Base-by-base conservation (phyloP, 2,329 filamentous ascomycete species). In the Parastagonospora avenae region DNA sequence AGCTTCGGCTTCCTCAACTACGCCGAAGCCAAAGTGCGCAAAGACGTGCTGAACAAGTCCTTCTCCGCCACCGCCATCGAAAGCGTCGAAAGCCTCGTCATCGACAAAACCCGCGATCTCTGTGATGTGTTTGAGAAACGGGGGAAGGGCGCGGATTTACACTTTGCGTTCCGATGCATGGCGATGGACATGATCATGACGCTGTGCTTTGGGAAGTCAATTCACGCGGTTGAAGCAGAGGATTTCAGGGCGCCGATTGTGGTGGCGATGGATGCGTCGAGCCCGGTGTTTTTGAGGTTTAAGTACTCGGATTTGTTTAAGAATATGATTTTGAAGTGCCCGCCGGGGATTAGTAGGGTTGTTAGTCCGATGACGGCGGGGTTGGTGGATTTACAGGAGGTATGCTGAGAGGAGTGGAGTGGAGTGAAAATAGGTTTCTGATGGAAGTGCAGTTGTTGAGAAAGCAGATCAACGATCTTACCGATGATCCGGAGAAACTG, bases 191-290 rank as follows among this genome's bases (percentile, higher is more conserved):
- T 67, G 35, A 46, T 46, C n/a, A 46, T 39, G 35, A 38, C 35
- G 15, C 35, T 38, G n/a, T 38, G 73, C 53, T 79, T 79, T 50
- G 76, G 70, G 8, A 70, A 71, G 16, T 64, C 71, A 8, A 66
- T 78, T 7, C 46, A 77, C 39, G 73, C 74, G 8, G 62, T 78
- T 37, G 68, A 73, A 12, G 66, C 64, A 2, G 68, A 73, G 10
- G 71, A 69, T 30, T 79, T 79, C 50, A 58, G 69, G 33, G 73
- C 74, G 8, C 76, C 77, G 0, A 73, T 79, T 19, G 63, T 79
- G 1, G 56, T 69, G n/a, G 73, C 74, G 2, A 75, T 79, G 69
- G 72, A 78, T 46, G 67, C 68, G 2, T 63, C 69, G 4, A 47
- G 72, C 6, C 64, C 68, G 0, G 62, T 70, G 14, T 71, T 74